Evolutionary conservation across 1,284 basidiomycete species (phyloP).

Genomic region (Anthracocystis walkeri): DNA sequence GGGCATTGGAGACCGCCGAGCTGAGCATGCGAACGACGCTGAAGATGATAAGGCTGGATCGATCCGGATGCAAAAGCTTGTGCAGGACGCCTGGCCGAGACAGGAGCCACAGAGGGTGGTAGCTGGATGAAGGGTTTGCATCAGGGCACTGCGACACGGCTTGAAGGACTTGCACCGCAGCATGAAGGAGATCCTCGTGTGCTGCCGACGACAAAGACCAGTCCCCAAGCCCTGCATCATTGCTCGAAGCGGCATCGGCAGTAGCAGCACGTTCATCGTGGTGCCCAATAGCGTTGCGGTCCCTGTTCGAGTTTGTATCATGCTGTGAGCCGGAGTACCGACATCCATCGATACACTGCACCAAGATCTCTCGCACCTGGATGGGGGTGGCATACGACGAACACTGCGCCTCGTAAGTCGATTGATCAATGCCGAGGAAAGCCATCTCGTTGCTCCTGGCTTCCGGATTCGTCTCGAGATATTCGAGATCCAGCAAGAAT

Average conservation of each 20-base stretch:
- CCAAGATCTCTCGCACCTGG: constrained; percentile 32
- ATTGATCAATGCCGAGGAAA: constrained; percentile 15
- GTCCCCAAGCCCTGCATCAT: constrained; percentile 1
- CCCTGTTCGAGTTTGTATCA: neutral
- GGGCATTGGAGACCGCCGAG: constrained; percentile 27
- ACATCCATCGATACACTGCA: constrained; percentile 42
- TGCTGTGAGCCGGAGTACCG: neutral
- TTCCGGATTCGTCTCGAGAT: constrained; percentile 20
- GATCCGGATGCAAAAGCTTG: constrained; percentile 39
- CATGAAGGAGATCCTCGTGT: constrained; percentile 34
- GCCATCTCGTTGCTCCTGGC: constrained; percentile 20
- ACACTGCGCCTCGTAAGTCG: constrained; percentile 1
- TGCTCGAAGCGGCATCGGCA: neutral
- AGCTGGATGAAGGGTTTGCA: constrained; percentile 8
- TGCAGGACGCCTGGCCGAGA: constrained; percentile 31
- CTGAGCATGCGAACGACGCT: constrained; percentile 35
- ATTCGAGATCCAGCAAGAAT: constrained; percentile 40
- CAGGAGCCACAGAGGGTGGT: constrained; percentile 29
- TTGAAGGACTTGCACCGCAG: constrained; percentile 27
- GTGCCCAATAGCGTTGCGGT: neutral
- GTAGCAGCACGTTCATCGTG: neutral
- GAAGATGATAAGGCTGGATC: constrained; percentile 22
- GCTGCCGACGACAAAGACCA: constrained; percentile 26
- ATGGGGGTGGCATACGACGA: constrained; percentile 25
- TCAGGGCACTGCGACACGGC: constrained; percentile 27